Evolutionary conservation across 345 rosid genomes (phyloP), one percentile per base, ranked within the genome.

Genomic region (Syzygium aqueum): DNA sequence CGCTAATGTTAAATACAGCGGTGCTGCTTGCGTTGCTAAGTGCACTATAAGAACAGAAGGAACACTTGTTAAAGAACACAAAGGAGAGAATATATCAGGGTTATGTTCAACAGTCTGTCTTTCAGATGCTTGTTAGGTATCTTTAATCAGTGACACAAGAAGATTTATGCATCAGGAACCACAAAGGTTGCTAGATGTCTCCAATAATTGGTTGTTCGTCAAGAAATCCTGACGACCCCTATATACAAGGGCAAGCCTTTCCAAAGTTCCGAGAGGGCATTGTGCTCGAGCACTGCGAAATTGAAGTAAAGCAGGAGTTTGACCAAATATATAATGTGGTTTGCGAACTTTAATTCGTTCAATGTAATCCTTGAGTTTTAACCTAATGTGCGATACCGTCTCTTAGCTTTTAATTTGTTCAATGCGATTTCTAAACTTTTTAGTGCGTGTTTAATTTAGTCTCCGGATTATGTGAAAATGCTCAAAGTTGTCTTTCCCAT

Each of bases 291-390:
- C 73, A 61, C 13, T n/a, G 33, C 16, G 15, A 61, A 61, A 61
- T 61, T 61, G 73, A n/a, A 61, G 33, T 6, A 61, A n/a, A n/a
- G 7, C 73, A n/a, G n/a, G 33, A 13, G 8, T 53, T 53, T 53
- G 0, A 1, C 21, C 56, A 53, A 19, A 53, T 53, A 22, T 19
- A 3, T 1, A 53, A 53, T 19, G 8, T 19, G 9, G 0, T 53
- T 53, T 6, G 7, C 19, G 23, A 2, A 19, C 21, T 53, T 53
- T 53, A 53, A 53, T 19, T 53, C 7, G 3, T 53, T 53, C 23
- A 53, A 53, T 53, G 0, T 0, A 2, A 1, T 53, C 1, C 0
- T 0, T 53, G 22, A 53, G 2, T 0, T 53, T 53, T 53, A 53
- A 3, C 3, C 2, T 6, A 53, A 53, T 53, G 3, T 53, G 3